Conservation (phyloP, 2,329 filamentous ascomycete genomes). For the Ophiosphaerella korrae region DNA sequence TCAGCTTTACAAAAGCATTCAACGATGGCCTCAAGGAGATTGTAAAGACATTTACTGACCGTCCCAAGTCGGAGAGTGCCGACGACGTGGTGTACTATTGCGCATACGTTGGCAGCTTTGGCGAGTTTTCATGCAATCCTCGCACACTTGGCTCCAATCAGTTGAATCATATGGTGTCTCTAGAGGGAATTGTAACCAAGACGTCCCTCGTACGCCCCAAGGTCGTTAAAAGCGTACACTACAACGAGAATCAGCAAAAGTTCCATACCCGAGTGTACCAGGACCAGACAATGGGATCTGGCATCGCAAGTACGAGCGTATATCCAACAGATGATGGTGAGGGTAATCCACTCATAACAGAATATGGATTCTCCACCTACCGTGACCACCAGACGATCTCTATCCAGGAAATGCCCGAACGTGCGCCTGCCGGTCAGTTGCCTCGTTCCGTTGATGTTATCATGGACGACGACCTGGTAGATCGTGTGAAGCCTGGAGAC, state of each 20-base stretch:
- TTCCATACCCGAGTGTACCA: constrained; percentile 91
- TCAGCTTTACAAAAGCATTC: constrained; percentile 87
- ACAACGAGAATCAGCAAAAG: constrained; percentile 82
- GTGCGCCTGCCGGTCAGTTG: constrained; percentile 91
- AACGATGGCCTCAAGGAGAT: constrained; percentile 89
- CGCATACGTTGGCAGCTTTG: constrained; percentile 95
- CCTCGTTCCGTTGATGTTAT: constrained; percentile 96
- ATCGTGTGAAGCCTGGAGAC: constrained; percentile 93
- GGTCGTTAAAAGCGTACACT: constrained; percentile 97
- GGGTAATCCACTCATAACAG: constrained; percentile 89
- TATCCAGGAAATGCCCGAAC: constrained; percentile 98
- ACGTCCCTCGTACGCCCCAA: constrained; percentile 95
- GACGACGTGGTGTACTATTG: constrained; percentile 89
- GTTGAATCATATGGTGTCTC: constrained; percentile 94
- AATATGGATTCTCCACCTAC: constrained; percentile 95
- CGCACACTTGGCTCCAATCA: constrained; percentile 87
- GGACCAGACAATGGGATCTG: constrained; percentile 95
- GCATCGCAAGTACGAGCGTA: constrained; percentile 84
- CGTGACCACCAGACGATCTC: constrained; percentile 97
- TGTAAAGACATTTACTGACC: constrained; percentile 76
- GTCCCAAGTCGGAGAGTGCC: constrained; percentile 74
- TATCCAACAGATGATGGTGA: constrained; percentile 94
- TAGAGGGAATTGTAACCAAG: constrained; percentile 96
- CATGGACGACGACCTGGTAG: constrained; percentile 93
- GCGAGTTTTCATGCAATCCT: constrained; percentile 92